A percentile compares a stretch with the other conserved stretches of the same genome.
These are phyloP conservation scores for Phytophthora pinifolia DNA, from an alignment of 352 stramenopile genomes.

Conservation along the genomic window DNA sequence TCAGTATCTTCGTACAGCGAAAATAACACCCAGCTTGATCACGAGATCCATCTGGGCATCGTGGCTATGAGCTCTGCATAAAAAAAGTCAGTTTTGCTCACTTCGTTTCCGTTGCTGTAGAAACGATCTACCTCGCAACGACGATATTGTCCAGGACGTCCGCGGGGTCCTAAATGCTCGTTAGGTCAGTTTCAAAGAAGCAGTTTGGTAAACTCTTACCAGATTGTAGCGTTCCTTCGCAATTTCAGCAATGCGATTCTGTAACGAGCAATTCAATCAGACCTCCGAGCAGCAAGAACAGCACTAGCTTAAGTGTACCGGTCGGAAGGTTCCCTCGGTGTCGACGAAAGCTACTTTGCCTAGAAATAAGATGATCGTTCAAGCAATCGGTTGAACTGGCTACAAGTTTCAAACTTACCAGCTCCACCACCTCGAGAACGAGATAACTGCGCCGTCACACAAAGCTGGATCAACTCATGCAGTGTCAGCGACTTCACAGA, in stretches of 20 bases:
- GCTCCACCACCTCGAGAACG: constrained; percentile 77
- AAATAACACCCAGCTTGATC: constrained; percentile 67
- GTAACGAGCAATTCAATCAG: constrained; percentile 11
- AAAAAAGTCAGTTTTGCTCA: constrained; percentile 4
- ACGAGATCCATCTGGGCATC: constrained; percentile 91
- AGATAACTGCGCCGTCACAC: constrained; percentile 84
- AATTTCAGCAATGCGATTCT: constrained; percentile 84
- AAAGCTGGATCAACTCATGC: constrained; percentile 38
- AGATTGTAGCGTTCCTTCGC: constrained; percentile 81
- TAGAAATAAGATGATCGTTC: constrained; percentile 21
- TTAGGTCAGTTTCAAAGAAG: not conserved
- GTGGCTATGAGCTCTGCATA: constrained; percentile 81
- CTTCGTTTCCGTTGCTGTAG: not conserved
- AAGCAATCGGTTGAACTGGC: not conserved
- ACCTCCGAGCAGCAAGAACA: not conserved
- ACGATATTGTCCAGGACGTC: constrained; percentile 96
- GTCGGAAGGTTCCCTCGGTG: constrained; percentile 93
- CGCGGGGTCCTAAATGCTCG: constrained; percentile 46
- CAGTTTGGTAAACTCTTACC: constrained; percentile 22
- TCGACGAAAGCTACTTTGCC: constrained; percentile 89
- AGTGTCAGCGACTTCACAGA: not conserved
- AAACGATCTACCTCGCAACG: constrained; percentile 61
- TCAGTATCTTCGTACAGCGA: constrained; percentile 46
- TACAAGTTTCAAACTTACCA: constrained; percentile 38
- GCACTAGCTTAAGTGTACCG: constrained; percentile 33